Evolutionary conservation across 768 basidiomycete species (phyloP), one percentile per base, ranked within the genome.

Genomic region (Lyophyllum decastes): DNA sequence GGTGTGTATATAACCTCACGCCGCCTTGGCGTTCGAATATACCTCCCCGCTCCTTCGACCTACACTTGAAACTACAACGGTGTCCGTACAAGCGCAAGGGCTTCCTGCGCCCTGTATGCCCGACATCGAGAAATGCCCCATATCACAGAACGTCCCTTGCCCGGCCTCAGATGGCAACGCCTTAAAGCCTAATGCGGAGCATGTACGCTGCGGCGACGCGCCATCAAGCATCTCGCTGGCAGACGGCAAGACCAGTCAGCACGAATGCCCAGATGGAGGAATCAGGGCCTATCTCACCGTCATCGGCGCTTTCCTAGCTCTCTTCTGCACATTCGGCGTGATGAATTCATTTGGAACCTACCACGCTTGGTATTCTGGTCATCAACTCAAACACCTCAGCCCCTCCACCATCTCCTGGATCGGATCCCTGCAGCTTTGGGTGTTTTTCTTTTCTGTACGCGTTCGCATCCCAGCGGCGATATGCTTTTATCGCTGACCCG

Each of bases 311-410:
- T 88, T 86, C 68, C 66, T 88, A 25, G 83, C 84, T 8, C 74
- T 90, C 8, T 84, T 88, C 71, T 86, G 81, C 66, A 84, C 86
- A 2, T 89, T 90, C 66, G 89, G 89, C 9, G 86, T 84, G 62
- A 82, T 89, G 75, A 86, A 78, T 52, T 81, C 88, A 45, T 90
- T 89, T 60, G 89, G 89, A 16, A 87, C 86, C 41, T 90, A 84
- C 67, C 86, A 89, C 67, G 71, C 83, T 12, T 89, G 84, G 82
- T 90, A 90, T 62, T 74, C 78, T 10, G 70, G 69, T 14, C 83
- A 90, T 67, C 84, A 89, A 67, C 76, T 90, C 17, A 66, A 68
- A 17, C 67, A 76, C 61, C 60, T 79, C 34, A 70, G 82, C 14
- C 72, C 83, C 14, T 84, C 83, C 35, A 80, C 76, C 22, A 86